Evolutionary conservation across 2,329 filamentous ascomycete genomes (phyloP).

Genomic region (Venturia asperata): DNA sequence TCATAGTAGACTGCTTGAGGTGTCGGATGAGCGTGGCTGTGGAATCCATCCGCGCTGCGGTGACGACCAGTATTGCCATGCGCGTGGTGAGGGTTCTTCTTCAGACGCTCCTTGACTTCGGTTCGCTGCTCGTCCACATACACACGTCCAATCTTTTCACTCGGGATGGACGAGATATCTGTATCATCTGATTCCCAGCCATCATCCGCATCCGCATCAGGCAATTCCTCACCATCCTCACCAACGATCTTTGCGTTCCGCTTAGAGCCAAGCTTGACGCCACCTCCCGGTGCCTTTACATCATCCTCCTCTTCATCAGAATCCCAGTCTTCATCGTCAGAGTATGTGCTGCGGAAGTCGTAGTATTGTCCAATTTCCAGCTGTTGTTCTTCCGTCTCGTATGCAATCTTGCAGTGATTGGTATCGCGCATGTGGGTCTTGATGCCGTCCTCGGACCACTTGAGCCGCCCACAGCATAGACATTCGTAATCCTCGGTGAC

Average conservation of each 20-base stretch:
- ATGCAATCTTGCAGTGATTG: conserved; percentile 94
- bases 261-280: conserved; percentile 63
- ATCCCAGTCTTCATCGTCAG: conserved; percentile 56
- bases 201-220: conserved; percentile 57
- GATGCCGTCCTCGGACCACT: conserved; percentile 68
- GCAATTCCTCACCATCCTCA: conserved; percentile 44
- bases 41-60: conserved; percentile 67
- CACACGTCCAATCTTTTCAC: conserved; percentile 72
- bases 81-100: conserved; percentile 69
- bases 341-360: conserved; percentile 93
- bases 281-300: conserved; percentile 41
- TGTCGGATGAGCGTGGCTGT: conserved; percentile 70
- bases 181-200: conserved; percentile 96
- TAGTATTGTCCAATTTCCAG: conserved; percentile 94
- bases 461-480: conserved; percentile 77
- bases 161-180: conserved; percentile 73
- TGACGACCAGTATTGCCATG: conserved; percentile 64
- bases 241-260: conserved; percentile 45
- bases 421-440: conserved; percentile 98
- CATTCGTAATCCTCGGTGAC: conserved; percentile 77
- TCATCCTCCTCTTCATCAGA: conserved; percentile 45
- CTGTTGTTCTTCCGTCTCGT: conserved; percentile 79
- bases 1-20: conserved; percentile 77
- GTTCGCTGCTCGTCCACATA: conserved; percentile 68
- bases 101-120: conserved; percentile 61